Evolutionary conservation across 805 yeast genomes (phyloP), one percentile per base, ranked within the genome.

Genomic region (Candida dendrica): DNA sequence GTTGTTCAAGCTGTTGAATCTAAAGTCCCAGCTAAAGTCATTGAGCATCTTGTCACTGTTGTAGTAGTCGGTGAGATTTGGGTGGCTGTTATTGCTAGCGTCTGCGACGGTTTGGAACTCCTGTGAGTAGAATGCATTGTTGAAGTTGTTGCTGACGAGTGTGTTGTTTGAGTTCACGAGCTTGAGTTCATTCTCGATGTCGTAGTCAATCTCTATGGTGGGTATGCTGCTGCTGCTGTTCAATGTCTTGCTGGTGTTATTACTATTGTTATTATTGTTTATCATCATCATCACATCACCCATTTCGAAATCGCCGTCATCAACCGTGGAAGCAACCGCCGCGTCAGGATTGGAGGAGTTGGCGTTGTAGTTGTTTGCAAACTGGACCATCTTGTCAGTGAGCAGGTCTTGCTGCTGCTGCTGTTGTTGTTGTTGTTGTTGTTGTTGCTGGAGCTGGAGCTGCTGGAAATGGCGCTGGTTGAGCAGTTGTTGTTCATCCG

Each of bases 161-260:
- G 42, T 39, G 34, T 39, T 39, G 34, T 39, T 39, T 13, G 38
- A 24, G 15, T 34, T 34, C 3, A 34, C 30, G 29, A 39, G 22
- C 17, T 13, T 38, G 16, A 38, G 18, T 17, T 38, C 41, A 33
- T 38, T 24, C 6, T 22, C 34, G 4, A 32, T 3, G 3, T 17
- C 34, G 14, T 22, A 22, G 7, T 9, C 17, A 13, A 35, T 11
- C 11, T 35, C 29, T 11, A 27, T 27, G 4, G n/a, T 27, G 13
- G 18, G 37, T 22, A 35, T 35, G 16, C 10, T 15, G 9, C 5
- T 35, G 20, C 16, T n/a, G n/a, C n/a, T n/a, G n/a, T n/a, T n/a
- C n/a, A n/a, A n/a, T n/a, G n/a, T n/a, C n/a, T n/a, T n/a, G n/a
- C n/a, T n/a, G n/a, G n/a, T n/a, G n/a, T n/a, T n/a, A n/a, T n/a